Base-by-base conservation (phyloP, 331 rosid genomes). In the Malus hybrid region DNA sequence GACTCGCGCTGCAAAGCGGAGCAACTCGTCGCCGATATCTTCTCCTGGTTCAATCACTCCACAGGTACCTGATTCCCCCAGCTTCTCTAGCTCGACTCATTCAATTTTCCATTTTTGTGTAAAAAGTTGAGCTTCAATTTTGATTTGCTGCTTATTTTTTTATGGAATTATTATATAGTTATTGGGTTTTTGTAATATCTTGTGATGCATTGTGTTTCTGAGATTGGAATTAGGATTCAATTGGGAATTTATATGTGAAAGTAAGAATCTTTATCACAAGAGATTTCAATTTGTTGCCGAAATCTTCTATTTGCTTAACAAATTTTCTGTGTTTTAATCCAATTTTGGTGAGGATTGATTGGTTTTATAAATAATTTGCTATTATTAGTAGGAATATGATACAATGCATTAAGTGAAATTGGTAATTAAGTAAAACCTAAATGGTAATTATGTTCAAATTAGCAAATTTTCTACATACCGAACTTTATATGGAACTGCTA, bases 21-120 rank as follows among this genome's bases (percentile, higher is more conserved):
- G 7, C 86, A 77, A 66, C 73, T 93, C 36, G 73, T 71, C 65
- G 22, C 73, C 32, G 83, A 88, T 2, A 19, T 87, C 10, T 67
- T 85, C 68, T 76, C 87, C 18, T 91, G 97, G 98, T 88, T 89
- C 80, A 78, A 82, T 70, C 87, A 78, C 30, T 76, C 84, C 70
- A 85, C 52, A 72, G 89, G 89, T 86, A 74, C 19, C 13, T 10
- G 56, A 42, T 46, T 67, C 71, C 46, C 32, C 11, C 64, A 24
- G 4, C 32, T 58, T 2, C 64, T 30, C 16, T 63, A 1, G 61
- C 33, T 20, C 8, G 12, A n/a, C 34, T 24, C 58, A 19, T 9
- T 6, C 4, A 11, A 10, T 53, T n/a, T 3, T 60, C 71, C 22
- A 57, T 5, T 55, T 71, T n/a, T 6, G 6, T 1, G 10, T 4